Evolutionary conservation across 179 eudicot genomes (phyloP).

Genomic region (Amaranthus tricolor): DNA sequence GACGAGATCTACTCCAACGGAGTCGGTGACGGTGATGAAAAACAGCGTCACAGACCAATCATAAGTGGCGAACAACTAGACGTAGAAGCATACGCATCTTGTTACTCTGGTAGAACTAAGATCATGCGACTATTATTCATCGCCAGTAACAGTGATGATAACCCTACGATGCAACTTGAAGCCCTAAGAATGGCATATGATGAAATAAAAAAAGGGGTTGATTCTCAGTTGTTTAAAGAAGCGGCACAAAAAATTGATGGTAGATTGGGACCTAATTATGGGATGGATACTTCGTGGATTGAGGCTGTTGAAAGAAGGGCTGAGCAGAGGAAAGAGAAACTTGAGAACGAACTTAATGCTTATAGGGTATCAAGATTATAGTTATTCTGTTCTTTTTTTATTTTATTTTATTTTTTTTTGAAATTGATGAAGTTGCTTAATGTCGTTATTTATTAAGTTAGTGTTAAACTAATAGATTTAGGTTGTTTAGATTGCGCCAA

Average conservation of each 20-base stretch:
- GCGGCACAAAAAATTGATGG: conserved; percentile 62
- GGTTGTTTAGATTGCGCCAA: not conserved
- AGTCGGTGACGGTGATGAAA: conserved; percentile 23
- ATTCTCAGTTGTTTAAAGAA: conserved; percentile 65
- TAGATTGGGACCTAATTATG: conserved; percentile 50
- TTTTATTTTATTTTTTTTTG: not conserved
- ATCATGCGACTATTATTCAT: conserved; percentile 72
- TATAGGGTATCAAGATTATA: conserved; percentile 45
- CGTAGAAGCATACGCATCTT: conserved; percentile 76
- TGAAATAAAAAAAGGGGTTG: conserved; percentile 84
- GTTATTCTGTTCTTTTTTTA: not conserved
- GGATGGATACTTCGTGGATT: conserved; percentile 51
- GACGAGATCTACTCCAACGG: conserved; percentile 66
- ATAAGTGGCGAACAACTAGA: conserved; percentile 81
- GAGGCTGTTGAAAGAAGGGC: conserved; percentile 69
- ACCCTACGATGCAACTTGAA: conserved; percentile 58
- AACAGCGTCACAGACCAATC: conserved; percentile 47
- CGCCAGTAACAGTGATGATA: conserved; percentile 50
- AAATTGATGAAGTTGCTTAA: not conserved
- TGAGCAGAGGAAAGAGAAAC: conserved; percentile 69
- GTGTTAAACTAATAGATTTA: not conserved
- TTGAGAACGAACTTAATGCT: conserved; percentile 87
- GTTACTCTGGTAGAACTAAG: conserved; percentile 80
- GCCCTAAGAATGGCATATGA: conserved; percentile 90
- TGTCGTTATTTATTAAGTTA: not conserved